A percentile compares a stretch with the other conserved stretches of the same genome.
Conservation (phyloP, 331 rosid genomes). For the Dryas integrifolia region DNA sequence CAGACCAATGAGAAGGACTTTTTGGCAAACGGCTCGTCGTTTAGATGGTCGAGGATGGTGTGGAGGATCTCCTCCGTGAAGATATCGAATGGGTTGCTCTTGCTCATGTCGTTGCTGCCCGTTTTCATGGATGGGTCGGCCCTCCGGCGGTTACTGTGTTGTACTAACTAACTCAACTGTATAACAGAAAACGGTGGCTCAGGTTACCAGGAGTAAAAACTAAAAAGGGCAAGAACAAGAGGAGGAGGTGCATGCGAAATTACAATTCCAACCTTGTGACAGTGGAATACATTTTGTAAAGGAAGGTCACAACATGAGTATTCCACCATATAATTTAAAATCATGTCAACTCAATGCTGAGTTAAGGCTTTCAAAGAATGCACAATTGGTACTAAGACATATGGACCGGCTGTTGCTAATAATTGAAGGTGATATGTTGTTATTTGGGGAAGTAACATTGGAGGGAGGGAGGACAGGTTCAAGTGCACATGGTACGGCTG, state of each 20-base stretch:
- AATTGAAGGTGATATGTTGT: no score
- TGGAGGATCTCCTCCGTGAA: slow-evolving; percentile 26
- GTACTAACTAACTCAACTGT: not conserved
- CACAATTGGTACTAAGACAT: not conserved
- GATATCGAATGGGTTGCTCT: slow-evolving; percentile 26
- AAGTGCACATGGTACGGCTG: slow-evolving; percentile 39
- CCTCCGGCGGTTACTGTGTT: not conserved
- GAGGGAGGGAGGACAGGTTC: slow-evolving; percentile 35
- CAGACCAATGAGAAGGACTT: slow-evolving; percentile 43
- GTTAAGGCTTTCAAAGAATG: no score
- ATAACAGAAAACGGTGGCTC: not conserved
- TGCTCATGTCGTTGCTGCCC: not conserved
- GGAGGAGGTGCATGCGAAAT: not conserved
- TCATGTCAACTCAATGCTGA: no score
- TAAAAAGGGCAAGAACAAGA: no score
- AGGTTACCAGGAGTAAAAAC: no score
- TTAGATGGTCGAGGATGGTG: slow-evolving; percentile 33
- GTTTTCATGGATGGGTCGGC: slow-evolving; percentile 14
- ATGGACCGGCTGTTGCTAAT: no score
- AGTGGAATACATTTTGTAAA: no score
- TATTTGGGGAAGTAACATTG: slow-evolving; percentile 25
- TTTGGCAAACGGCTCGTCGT: slow-evolving; percentile 22
- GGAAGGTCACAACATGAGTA: no score
- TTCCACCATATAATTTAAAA: no score
- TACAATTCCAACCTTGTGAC: not conserved